Evolutionary conservation across 164 flowering plant genomes (phyloP).

Genomic region (Nymphaea colorata): DNA sequence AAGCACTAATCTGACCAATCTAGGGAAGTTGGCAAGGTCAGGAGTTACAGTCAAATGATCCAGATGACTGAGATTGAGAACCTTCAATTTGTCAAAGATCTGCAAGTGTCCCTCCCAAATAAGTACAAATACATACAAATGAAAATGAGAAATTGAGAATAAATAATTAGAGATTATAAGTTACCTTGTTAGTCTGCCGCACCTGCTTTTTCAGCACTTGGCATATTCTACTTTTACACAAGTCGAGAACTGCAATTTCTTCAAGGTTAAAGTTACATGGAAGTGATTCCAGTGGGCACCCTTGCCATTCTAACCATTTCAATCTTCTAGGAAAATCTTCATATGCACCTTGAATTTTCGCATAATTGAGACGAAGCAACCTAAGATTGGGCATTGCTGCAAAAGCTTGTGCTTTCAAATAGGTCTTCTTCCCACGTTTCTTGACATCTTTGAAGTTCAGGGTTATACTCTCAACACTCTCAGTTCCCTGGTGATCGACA

Average conservation of each 20-base stretch:
- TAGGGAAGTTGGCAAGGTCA: background rate
- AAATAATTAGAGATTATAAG: background rate
- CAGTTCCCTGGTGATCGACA: background rate
- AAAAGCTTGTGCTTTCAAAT: background rate
- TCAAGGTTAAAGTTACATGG: slow-evolving; percentile 1
- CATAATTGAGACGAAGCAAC: background rate
- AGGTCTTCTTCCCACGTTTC: background rate
- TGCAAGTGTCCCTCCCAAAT: background rate
- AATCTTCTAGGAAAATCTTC: background rate
- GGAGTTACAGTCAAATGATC: background rate
- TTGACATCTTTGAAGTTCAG: background rate
- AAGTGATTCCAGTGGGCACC: background rate
- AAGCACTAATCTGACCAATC: background rate
- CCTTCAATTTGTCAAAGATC: background rate
- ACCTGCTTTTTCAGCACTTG: background rate
- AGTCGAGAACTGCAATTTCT: slow-evolving; percentile 1
- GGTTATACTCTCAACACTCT: background rate
- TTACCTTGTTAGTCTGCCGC: background rate
- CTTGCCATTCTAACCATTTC: background rate
- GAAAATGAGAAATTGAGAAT: background rate
- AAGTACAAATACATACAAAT: background rate
- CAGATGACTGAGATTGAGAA: background rate
- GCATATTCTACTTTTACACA: background rate
- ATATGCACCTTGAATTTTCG: background rate
- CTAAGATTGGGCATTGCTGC: background rate